phyloP scores from a whole-genome alignment of 306 rosid species.

The Lotus japonicus region DNA sequence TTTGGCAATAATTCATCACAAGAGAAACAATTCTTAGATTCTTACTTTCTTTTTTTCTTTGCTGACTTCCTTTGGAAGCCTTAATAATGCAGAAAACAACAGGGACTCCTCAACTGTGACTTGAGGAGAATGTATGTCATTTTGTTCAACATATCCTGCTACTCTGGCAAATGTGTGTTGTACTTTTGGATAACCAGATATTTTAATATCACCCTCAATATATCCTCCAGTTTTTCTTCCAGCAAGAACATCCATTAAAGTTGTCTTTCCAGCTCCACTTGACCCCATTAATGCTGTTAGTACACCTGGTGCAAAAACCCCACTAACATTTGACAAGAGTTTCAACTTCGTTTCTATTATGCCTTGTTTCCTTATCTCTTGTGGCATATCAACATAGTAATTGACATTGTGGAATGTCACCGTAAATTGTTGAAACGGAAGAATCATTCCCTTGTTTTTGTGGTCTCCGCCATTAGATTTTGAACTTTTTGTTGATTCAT shows the following conservation, averaged over 20 bases:
- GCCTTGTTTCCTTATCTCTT: slow-evolving; percentile 63
- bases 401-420: slow-evolving; percentile 73
- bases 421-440: slow-evolving; percentile 75
- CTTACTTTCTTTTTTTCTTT: slow-evolving; percentile 47
- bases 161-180: slow-evolving; percentile 73
- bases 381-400: slow-evolving; percentile 76
- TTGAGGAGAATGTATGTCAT: slow-evolving; percentile 80
- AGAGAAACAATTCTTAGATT: not conserved
- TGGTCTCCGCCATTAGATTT: slow-evolving; percentile 14
- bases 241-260: slow-evolving; percentile 88
- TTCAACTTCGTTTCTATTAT: slow-evolving; percentile 52
- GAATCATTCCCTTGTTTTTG: slow-evolving; percentile 74
- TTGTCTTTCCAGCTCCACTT: slow-evolving; percentile 92
- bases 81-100: slow-evolving; percentile 68
- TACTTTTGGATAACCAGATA: slow-evolving; percentile 74
- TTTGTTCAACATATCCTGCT: slow-evolving; percentile 83
- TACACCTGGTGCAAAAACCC: slow-evolving; percentile 79
- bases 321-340: slow-evolving; percentile 69
- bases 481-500: slow-evolving; percentile 8
- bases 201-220: slow-evolving; percentile 66
- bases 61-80: slow-evolving; percentile 67
- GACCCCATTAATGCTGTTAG: slow-evolving; percentile 83
- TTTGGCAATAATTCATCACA: not conserved
- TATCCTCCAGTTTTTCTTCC: slow-evolving; percentile 90
- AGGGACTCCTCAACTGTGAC: slow-evolving; percentile 85